A percentile compares a stretch with the other conserved stretches of the same genome.
Conservation (phyloP, 108 stramenopile genomes). For the Seminavis robusta region DNA sequence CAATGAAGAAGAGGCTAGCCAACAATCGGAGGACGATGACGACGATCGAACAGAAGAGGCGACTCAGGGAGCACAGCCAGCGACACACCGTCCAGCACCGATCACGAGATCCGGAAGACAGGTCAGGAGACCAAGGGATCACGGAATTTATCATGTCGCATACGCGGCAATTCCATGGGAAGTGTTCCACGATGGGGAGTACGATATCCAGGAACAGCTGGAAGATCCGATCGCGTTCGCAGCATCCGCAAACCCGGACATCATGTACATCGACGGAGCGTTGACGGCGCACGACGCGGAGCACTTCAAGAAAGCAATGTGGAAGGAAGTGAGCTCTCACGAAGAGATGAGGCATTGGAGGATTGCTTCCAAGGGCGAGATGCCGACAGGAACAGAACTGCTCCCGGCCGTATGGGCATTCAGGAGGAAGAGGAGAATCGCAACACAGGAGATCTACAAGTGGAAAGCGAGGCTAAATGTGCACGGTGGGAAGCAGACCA, state of each 20-base stretch:
- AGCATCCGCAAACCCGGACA: constrained; percentile 13
- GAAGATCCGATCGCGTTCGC: not conserved
- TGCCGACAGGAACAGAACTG: not conserved
- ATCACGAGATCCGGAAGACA: too few species aligned
- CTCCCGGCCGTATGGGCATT: constrained; percentile 27
- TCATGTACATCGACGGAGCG: constrained; percentile 17
- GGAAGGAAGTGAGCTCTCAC: constrained; percentile 6
- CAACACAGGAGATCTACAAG: constrained; percentile 27
- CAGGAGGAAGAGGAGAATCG: constrained; percentile 32
- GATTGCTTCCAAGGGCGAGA: not conserved
- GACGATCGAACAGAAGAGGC: too few species aligned
- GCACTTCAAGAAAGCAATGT: constrained; percentile 21
- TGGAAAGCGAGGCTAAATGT: constrained; percentile 37
- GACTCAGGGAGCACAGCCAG: too few species aligned
- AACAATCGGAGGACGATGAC: too few species aligned
- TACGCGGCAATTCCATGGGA: too few species aligned
- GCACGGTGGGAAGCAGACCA: constrained; percentile 9
- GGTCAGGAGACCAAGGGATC: too few species aligned
- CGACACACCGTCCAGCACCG: too few species aligned
- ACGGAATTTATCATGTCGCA: too few species aligned
- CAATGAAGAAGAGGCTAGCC: too few species aligned
- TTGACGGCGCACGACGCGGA: constrained; percentile 18
- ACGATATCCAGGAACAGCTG: too few species aligned
- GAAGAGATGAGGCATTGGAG: constrained; percentile 6
- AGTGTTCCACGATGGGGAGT: too few species aligned